Evolutionary conservation across 2,329 filamentous ascomycete species (phyloP), one percentile per base, ranked within the genome.

Genomic region (Elsinoe arachidis): DNA sequence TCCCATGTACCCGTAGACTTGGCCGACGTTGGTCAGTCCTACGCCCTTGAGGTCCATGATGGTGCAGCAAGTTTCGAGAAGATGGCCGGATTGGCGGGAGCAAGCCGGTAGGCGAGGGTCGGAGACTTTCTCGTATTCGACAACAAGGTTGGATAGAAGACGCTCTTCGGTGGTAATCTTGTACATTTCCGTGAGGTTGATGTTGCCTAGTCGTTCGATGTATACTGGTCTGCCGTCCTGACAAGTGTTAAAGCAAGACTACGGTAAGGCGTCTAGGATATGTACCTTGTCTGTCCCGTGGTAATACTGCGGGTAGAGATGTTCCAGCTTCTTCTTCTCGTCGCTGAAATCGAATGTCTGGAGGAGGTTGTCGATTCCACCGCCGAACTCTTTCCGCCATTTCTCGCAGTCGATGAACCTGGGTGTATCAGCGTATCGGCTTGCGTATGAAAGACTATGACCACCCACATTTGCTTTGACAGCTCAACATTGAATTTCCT

Each of bases 1-100:
- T 67, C 83, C 83, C 65, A 99, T 82, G 77, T 96, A 97, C 56
- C 83, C 81, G 78, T 95, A 96, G 59, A 96, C 92, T 61, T 87
- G 86, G 61, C 84, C 81, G 43, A 89, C 85, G 74, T 87, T 93
- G 70, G 79, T 80, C 65, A 97, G 76, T 59, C 89, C 89, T 21
- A 99, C 91, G 61, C 91, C 91, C 79, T 96, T 96, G 72, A 96
- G 81, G 74, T 99, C 93, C 86, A 97, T 93, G 76, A 99, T 90
- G 63, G 88, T 92, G 84, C 93, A 97, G 79, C 90, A 96, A 21
- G 93, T 99, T 79, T 99, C 93, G 68, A 96, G 86, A 58, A 99
- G 84, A 68, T 86, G 83, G 67, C 88, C 90, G 21, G 86, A 79
- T 76, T 96, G 95, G 74, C 92, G 90, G 58, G 90, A 96, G 81